phyloP scores from a whole-genome alignment of 805 yeast genomes.

The Pichia californica region DNA sequence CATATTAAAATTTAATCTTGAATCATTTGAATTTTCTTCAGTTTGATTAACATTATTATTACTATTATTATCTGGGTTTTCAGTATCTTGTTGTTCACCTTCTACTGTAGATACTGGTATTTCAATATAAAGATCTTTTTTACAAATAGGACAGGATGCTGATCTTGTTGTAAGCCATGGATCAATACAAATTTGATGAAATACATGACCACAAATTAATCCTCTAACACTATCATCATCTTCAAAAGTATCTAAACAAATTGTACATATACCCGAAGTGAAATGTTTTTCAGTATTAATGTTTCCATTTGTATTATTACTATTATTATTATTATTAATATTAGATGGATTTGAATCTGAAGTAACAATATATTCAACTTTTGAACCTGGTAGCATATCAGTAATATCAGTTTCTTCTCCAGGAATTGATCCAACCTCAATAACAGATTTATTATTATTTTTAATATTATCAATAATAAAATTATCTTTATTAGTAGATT shows the following conservation, averaged over 20 bases:
- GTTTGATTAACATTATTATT: constrained; percentile 13
- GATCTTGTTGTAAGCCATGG: constrained; percentile 74
- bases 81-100: not conserved
- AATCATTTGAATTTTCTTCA: too few species aligned
- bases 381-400: constrained; percentile 4
- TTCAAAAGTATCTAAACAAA: constrained; percentile 64
- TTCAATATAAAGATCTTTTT: constrained; percentile 40
- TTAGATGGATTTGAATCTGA: constrained; percentile 7
- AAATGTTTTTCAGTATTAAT: constrained; percentile 32
- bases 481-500: not conserved
- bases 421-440: not conserved
- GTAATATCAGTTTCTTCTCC: constrained; percentile 9
- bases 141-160: constrained; percentile 83
- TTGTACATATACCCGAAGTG: constrained; percentile 69
- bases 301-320: too few species aligned
- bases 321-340: not conserved
- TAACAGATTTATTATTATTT: not conserved
- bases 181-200: constrained; percentile 71
- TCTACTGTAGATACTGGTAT: constrained; percentile 2
- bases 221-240: constrained; percentile 63
- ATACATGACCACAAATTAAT: constrained; percentile 75
- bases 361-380: not conserved
- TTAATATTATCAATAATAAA: not conserved
- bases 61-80: constrained; percentile 1
- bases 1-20: not conserved